Conservation (phyloP, 257 asterid genomes). For the Mentha longifolia region DNA sequence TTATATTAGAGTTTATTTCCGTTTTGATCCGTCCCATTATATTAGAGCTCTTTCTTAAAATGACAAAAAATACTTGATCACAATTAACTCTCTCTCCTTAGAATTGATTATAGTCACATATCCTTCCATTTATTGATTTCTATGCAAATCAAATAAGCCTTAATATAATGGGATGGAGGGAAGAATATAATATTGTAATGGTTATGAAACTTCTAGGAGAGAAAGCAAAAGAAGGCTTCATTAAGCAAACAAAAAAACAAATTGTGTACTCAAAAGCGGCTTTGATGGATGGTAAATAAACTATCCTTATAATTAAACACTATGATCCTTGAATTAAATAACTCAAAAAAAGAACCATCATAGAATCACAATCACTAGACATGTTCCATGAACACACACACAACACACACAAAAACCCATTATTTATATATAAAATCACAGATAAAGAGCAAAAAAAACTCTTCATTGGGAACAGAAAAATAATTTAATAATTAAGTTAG, state of each 20-base stretch:
- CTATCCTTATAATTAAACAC: conserved; percentile 16
- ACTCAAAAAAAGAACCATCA: conserved; percentile 11
- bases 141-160: too few relatives aligned
- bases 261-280: conserved; percentile 39
- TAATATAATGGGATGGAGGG: too few relatives aligned
- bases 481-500: conserved; percentile 31
- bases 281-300: conserved; percentile 41
- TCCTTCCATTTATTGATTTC: too few relatives aligned
- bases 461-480: conserved; percentile 43
- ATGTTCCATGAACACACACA: conserved; percentile 28
- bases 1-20: too few relatives aligned
- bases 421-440: conserved; percentile 23
- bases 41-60: too few relatives aligned
- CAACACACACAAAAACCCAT: conserved; percentile 21
- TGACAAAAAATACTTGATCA: too few relatives aligned
- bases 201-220: conserved; percentile 21
- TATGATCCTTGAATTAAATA: not conserved
- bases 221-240: not conserved
- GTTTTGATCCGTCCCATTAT: too few relatives aligned
- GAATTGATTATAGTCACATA: too few relatives aligned
- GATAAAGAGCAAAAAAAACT: conserved; percentile 43
- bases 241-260: conserved; percentile 39
- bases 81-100: too few relatives aligned
- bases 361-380: conserved; percentile 32
- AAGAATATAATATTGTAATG: conserved; percentile 15